A percentile compares a stretch with the other conserved stretches of the same genome.
Evolutionary conservation across 441 rosid species (phyloP).

Genomic region (Populus hybrid): DNA sequence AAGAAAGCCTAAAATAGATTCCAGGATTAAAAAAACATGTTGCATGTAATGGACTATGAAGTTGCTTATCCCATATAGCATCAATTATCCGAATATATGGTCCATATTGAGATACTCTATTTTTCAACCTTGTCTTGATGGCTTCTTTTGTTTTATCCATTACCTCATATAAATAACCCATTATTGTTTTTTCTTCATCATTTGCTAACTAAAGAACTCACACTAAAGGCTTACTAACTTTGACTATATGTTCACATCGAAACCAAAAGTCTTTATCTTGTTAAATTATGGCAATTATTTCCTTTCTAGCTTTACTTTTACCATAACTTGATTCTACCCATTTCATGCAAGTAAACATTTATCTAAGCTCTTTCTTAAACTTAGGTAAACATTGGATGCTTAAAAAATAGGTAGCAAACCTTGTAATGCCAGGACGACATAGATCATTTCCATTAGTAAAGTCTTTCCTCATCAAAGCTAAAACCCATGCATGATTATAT

Average conservation of each 20-base stretch:
- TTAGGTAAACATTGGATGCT: too few relatives aligned
- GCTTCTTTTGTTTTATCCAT: not conserved
- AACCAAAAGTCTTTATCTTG: not conserved
- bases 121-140: not conserved
- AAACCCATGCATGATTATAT: too few relatives aligned
- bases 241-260: not conserved
- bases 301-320: not conserved
- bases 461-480: not conserved
- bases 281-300: not conserved
- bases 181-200: not conserved
- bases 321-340: too few relatives aligned
- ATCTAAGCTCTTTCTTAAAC: not conserved
- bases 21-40: not conserved
- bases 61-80: not conserved
- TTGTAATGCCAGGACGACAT: too few relatives aligned
- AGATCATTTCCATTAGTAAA: slow-evolving; percentile 5
- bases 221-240: not conserved
- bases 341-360: not conserved
- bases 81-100: not conserved
- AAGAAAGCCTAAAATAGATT: too few relatives aligned
- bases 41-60: not conserved
- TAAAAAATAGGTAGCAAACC: too few relatives aligned
- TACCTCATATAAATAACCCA: not conserved
- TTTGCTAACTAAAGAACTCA: not conserved
- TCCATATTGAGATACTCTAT: not conserved